phyloP scores from a whole-genome alignment of 495 filamentous ascomycete genomes.

The Aspergillus conjunctus region DNA sequence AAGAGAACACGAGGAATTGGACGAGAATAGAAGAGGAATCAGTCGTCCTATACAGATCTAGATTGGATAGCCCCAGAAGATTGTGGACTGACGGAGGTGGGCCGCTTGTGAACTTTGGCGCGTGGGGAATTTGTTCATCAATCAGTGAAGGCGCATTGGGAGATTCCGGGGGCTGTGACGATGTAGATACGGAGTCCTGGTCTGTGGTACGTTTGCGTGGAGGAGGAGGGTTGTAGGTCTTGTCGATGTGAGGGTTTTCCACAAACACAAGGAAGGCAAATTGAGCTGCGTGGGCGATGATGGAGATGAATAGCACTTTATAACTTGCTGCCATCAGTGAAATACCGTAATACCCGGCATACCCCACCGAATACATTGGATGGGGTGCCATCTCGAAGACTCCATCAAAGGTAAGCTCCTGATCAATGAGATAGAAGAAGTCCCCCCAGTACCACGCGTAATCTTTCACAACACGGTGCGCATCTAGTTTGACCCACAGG shows the following conservation, averaged over 20 bases:
- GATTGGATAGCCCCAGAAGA: constrained; percentile 74
- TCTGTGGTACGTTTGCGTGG: constrained; percentile 61
- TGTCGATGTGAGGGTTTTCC: constrained; percentile 98
- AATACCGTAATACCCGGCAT: constrained; percentile 97
- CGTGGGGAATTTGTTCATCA: constrained; percentile 44
- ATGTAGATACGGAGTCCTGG: constrained; percentile 39
- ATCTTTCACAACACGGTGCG: constrained; percentile 97
- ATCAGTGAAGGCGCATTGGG: constrained; percentile 41
- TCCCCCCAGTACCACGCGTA: constrained; percentile 99
- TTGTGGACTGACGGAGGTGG: constrained; percentile 73
- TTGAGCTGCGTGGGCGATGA: constrained; percentile 91
- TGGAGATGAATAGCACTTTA: constrained; percentile 93
- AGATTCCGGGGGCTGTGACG: constrained; percentile 37
- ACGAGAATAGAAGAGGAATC: constrained; percentile 80
- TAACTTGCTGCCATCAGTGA: constrained; percentile 99
- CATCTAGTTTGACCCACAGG: constrained; percentile 97
- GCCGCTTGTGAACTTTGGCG: constrained; percentile 42
- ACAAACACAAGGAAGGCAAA: constrained; percentile 87
- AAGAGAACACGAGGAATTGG: constrained; percentile 66
- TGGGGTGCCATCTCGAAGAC: constrained; percentile 99
- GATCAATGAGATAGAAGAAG: constrained; percentile 98
- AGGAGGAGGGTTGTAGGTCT: constrained; percentile 90
- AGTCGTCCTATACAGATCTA: constrained; percentile 83
- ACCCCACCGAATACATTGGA: constrained; percentile 99
- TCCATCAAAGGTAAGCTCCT: constrained; percentile 96